A percentile compares a stretch with the other conserved stretches of the same genome.
Evolutionary conservation across 176 grass and related monocot species (phyloP).

Genomic region (Triticum turgidum): DNA sequence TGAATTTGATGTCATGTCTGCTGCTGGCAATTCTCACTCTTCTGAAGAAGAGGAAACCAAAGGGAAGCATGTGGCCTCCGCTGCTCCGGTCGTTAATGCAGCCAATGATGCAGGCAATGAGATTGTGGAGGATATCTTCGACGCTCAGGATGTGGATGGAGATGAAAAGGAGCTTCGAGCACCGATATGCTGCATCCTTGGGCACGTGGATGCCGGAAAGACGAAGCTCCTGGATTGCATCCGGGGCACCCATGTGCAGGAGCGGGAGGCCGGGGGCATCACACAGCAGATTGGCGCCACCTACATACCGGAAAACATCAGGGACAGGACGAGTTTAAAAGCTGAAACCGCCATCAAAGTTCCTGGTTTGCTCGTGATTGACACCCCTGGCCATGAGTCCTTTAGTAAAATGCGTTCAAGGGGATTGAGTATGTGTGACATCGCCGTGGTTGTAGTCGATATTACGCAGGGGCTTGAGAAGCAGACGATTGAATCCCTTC

Average conservation of each 20-base stretch:
- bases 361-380: slow-evolving; percentile 72
- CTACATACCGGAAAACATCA: slow-evolving; percentile 75
- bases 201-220: slow-evolving; percentile 57
- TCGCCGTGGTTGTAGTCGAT: slow-evolving; percentile 66
- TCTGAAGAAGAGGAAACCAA: slow-evolving; percentile 17
- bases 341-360: slow-evolving; percentile 51
- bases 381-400: slow-evolving; percentile 69
- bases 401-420: slow-evolving; percentile 70
- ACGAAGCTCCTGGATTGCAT: slow-evolving; percentile 67
- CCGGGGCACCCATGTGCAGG: slow-evolving; percentile 39
- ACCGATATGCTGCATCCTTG: slow-evolving; percentile 4
- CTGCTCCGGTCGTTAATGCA: neutral
- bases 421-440: slow-evolving; percentile 65
- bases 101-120: neutral
- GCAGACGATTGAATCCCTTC: slow-evolving; percentile 68
- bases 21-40: neutral
- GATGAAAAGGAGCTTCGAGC: slow-evolving; percentile 53
- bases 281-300: slow-evolving; percentile 79
- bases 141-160: slow-evolving; percentile 10
- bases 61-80: neutral
- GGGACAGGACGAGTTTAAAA: slow-evolving; percentile 50
- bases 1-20: neutral
- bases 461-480: slow-evolving; percentile 64
- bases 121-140: neutral
- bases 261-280: slow-evolving; percentile 61